phyloP scores from a whole-genome alignment of 306 rosid species.

The Mucuna pruriens region DNA sequence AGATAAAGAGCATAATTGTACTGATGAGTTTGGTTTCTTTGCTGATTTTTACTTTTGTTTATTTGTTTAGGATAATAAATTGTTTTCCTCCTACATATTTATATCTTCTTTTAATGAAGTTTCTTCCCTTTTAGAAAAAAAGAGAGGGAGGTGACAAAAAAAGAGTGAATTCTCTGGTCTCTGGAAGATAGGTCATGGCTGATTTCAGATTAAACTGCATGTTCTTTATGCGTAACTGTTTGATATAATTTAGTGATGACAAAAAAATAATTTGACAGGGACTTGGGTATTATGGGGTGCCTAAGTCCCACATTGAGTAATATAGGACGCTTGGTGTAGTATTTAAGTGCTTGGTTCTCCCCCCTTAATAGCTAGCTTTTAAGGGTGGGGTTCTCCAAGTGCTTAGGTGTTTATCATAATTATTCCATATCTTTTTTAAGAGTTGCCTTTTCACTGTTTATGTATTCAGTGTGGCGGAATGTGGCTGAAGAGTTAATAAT shows the following conservation, averaged over 20 bases:
- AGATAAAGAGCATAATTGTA: not conserved
- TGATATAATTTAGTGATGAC: slow-evolving; percentile 8
- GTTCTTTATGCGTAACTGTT: not conserved
- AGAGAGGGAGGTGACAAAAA: not conserved
- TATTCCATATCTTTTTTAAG: not conserved
- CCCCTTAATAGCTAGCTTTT: too few species aligned
- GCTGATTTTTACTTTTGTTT: not conserved
- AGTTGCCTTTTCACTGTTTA: slow-evolving; percentile 8
- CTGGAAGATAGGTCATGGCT: not conserved
- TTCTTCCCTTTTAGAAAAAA: not conserved
- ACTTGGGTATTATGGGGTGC: too few species aligned
- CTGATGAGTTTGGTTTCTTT: not conserved
- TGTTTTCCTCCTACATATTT: not conserved
- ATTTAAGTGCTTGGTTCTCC: too few species aligned
- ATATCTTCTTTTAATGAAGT: not conserved
- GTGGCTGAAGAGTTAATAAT: not conserved
- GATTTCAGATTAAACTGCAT: not conserved
- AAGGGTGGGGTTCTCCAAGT: too few species aligned
- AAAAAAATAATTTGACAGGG: too few species aligned
- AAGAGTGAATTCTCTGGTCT: not conserved
- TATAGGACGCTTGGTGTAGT: too few species aligned
- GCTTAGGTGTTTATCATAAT: too few species aligned
- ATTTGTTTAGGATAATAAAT: not conserved
- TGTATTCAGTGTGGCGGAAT: slow-evolving; percentile 5
- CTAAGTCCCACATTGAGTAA: too few species aligned